Conservation (phyloP, 495 filamentous ascomycete species). For the Xylaria longipes region DNA sequence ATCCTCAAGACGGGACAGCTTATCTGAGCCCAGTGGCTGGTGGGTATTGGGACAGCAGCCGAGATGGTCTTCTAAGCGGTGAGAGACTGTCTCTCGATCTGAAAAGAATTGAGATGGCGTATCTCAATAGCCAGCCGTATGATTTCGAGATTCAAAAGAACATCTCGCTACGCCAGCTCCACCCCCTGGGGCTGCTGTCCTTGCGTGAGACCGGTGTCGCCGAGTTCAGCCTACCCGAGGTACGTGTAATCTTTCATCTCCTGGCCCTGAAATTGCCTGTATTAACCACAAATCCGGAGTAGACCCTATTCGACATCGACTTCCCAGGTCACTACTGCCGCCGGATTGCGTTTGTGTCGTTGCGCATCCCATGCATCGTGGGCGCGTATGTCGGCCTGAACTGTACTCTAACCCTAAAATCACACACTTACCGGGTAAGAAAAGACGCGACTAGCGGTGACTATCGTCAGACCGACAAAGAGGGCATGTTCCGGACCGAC, state of each 20-base stretch:
- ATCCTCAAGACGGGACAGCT: no score
- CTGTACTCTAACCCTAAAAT: no score
- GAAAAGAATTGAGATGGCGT: not conserved
- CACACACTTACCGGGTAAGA: no score
- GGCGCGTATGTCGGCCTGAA: conserved; percentile 40
- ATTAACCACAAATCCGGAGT: no score
- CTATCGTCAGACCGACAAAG: no score
- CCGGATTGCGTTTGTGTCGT: not conserved
- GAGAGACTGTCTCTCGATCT: not conserved
- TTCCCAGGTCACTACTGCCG: not conserved
- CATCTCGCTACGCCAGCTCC: not conserved
- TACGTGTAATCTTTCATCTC: no score
- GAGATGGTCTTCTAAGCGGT: not conserved
- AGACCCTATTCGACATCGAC: not conserved
- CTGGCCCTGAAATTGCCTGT: no score
- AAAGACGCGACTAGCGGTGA: no score
- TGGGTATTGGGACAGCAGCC: not conserved
- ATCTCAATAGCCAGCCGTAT: not conserved
- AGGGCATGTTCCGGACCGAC: no score
- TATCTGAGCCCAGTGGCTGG: no score
- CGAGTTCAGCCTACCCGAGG: not conserved
- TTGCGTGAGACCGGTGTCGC: not conserved
- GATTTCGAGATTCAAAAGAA: not conserved
- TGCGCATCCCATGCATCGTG: conserved; percentile 32
- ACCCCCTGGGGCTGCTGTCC: not conserved